Base-by-base conservation (phyloP, 2,329 filamentous ascomycete genomes). In the Colletotrichum sp. region DNA sequence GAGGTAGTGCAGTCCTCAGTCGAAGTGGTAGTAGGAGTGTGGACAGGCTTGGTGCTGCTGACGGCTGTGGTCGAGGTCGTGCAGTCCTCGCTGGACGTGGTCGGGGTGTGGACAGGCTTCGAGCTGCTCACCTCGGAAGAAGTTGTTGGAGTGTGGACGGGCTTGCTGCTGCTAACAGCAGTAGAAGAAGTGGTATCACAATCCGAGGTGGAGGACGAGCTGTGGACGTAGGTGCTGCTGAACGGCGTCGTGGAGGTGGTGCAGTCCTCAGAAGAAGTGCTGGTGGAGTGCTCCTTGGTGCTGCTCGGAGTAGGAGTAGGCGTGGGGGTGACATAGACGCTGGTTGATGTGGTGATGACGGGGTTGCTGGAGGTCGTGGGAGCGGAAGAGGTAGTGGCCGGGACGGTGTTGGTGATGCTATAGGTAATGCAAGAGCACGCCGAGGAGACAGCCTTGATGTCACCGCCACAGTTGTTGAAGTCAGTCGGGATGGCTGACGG, bases 351-450 rank as follows among this genome's bases (percentile, higher is more conserved):
- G 55, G 38, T 55, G 28, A 56, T 56, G 4, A 30, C 32, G 12
- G 56, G 32, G 12, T 58, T 65, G 28, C 67, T 73, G 62, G 71
- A 65, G 18, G 48, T 75, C 21, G 24, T 34, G 10, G 69, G 38
- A 13, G 69, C 21, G 7, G 69, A 28, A 10, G 34, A 64, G 14
- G 62, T 75, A 18, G 69, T 74, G 32, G 28, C 48, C 16, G 71
- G 43, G 12, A 65, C 65, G 12, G 72, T 75, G 59, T 28, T 66
- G 30, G 58, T 76, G 21, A 75, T 28, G 59, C 30, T 62, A 78
- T 85, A 84, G 71, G 81, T 81, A 78, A 85, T 79, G 79, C 83
- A 85, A 7, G 83, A 84, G 81, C 84, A 85, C 59, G 82, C 83
- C 56, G 84, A 85, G 77, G 79, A 81, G 56, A 82, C 76, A 16